phyloP scores from a whole-genome alignment of 73 alveolate genomes.

The Tetrahymena malaccensis region DNA sequence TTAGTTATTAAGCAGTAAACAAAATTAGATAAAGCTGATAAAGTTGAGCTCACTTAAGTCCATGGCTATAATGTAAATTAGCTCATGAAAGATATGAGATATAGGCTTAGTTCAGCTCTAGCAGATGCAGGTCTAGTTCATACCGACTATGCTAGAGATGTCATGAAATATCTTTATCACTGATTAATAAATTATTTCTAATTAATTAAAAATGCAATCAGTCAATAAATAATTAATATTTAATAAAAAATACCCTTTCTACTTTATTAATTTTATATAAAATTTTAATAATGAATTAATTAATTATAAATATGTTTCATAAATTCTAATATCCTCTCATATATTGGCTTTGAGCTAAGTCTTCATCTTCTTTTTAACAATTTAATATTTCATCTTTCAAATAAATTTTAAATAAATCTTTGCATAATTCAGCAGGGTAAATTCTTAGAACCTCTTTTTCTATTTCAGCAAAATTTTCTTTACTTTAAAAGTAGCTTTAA shows the following conservation, averaged over 20 bases:
- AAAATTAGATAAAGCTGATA: constrained; percentile 77
- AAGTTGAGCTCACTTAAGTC: constrained; percentile 68
- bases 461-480: background rate
- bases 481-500: background rate
- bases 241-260: too few relatives aligned
- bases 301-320: background rate
- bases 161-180: constrained; percentile 23
- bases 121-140: constrained; percentile 78
- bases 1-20: constrained; percentile 59
- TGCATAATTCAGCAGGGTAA: background rate
- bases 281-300: too few relatives aligned
- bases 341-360: background rate
- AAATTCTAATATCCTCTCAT: too few relatives aligned
- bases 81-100: constrained; percentile 88
- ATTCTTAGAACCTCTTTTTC: background rate
- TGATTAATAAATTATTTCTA: background rate
- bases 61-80: constrained; percentile 82
- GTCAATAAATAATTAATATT: too few relatives aligned
- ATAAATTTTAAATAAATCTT: background rate
- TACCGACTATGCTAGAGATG: constrained; percentile 62
- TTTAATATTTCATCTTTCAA: background rate
- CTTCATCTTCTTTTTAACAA: background rate
- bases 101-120: constrained; percentile 73
- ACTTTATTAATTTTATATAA: background rate
- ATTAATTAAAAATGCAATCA: too few relatives aligned